A percentile compares a stretch with the other conserved stretches of the same genome.
Conservation (phyloP, 495 filamentous ascomycete species). For the Lasiosphaeria miniovina region DNA sequence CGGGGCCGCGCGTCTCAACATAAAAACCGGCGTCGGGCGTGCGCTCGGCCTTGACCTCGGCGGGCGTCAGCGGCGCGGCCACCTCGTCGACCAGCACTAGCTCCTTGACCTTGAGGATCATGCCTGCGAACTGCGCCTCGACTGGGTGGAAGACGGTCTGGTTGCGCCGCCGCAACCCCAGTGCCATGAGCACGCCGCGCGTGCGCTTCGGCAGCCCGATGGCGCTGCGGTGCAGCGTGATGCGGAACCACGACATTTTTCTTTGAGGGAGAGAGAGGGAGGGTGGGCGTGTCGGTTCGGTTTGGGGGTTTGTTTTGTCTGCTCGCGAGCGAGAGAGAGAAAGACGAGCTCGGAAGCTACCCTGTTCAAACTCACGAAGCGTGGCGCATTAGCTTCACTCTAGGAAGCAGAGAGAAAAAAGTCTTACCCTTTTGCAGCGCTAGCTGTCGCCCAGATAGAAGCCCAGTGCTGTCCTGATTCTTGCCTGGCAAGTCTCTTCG, state of each 20-base stretch:
- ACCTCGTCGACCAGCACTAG: constrained; percentile 85
- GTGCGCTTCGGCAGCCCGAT: constrained; percentile 87
- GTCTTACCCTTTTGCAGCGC: too few species aligned
- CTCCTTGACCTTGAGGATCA: constrained; percentile 98
- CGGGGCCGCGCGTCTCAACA: constrained; percentile 54
- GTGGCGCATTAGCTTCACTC: too few species aligned
- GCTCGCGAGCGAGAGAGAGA: neutral
- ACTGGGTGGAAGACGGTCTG: constrained; percentile 91
- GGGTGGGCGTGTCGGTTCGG: neutral
- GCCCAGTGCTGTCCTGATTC: too few species aligned
- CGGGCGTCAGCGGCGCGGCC: constrained; percentile 61
- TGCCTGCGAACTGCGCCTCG: constrained; percentile 76
- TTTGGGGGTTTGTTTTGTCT: neutral
- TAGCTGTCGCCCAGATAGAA: too few species aligned
- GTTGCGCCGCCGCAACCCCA: constrained; percentile 86
- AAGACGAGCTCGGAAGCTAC: too few species aligned
- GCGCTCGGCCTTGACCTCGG: constrained; percentile 70
- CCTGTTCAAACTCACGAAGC: too few species aligned
- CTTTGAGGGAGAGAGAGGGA: neutral
- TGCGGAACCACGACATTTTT: constrained; percentile 87
- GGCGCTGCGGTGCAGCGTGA: constrained; percentile 87
- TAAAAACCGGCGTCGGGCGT: constrained; percentile 83
- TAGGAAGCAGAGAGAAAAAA: too few species aligned
- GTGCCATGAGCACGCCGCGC: constrained; percentile 78
- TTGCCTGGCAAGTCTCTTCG: too few species aligned